Base-by-base conservation (phyloP, 2,329 filamentous ascomycete genomes). In the Huntiella savannae region DNA sequence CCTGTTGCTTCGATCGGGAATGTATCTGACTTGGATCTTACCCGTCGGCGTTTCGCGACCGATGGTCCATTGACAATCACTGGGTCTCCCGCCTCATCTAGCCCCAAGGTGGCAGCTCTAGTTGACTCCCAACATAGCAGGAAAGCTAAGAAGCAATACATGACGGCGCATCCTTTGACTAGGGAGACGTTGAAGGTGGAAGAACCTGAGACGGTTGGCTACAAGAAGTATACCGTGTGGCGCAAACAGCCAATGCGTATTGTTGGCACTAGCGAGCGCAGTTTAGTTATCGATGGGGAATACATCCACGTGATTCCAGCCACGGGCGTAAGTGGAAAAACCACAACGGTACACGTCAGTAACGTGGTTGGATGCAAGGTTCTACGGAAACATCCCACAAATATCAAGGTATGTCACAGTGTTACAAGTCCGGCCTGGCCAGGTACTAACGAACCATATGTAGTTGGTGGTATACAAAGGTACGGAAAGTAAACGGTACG, bases 271-370 rank as follows among this genome's bases (percentile, higher is more conserved):
- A 82, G 82, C 50, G 80, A 86, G 54, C 75, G 82, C 49, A 73
- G 84, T 7, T 65, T 91, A 37, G 77, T 81, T 40, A 83, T 92
- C 53, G 83, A 88, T 54, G 82, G 82, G 50, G 84, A 92, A 58
- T 91, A 87, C 59, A 75, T 92, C 51, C 82, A 88, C 60, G 85
- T 92, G 54, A 79, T 85, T 71, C 82, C 83, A 19, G 69, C 73
- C 1, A 73, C 72, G 2, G 71, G 71, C 7, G 70, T 68, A 16
- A 69, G 67, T 47, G 73, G 73, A 33, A 86, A 85, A 63, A 81
- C 77, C 33, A 86, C 82, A 2, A 85, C 82, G 36, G 80, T 88
- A 41, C 82, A 87, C 55, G 87, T 88, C 57, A 80, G 75, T 55
- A 82, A 81, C 48, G 80, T 91, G 4, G 74, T 92, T 12, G 83